Percentiles rank a stretch among this genome's conserved stretches.
Evolutionary conservation across 306 rosid genomes (phyloP).

Genomic region (Morella rubra): DNA sequence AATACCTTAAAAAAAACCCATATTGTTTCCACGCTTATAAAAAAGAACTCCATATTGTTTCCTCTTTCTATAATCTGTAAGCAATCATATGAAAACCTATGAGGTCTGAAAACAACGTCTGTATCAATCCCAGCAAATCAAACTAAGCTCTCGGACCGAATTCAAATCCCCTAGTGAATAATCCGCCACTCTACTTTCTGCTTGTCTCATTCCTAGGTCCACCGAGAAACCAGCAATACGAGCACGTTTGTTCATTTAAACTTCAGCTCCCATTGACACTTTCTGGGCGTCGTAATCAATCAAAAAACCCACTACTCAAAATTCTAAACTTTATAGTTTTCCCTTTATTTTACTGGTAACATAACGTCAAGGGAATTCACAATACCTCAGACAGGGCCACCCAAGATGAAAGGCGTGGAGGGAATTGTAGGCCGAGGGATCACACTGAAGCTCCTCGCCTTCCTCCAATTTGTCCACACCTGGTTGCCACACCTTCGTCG

Average conservation of each 20-base stretch:
- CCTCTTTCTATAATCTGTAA: background rate
- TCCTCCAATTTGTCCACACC: conserved; percentile 95
- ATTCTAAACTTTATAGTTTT: background rate
- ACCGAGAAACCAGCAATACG: background rate
- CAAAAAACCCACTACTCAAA: conserved; percentile 2
- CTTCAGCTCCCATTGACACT: background rate
- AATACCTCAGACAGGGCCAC: conserved; percentile 91
- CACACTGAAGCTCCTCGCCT: conserved; percentile 97
- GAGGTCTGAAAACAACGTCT: background rate
- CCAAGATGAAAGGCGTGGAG: conserved; percentile 88
- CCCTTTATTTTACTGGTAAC: background rate
- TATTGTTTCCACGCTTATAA: too few species aligned
- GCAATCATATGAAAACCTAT: background rate
- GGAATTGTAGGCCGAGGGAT: conserved; percentile 84
- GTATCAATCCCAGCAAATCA: background rate
- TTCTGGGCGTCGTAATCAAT: background rate
- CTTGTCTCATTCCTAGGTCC: background rate
- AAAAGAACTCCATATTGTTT: background rate
- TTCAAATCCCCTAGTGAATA: background rate
- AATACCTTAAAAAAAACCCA: too few species aligned
- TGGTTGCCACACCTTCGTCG: conserved; percentile 88
- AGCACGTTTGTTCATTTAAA: background rate
- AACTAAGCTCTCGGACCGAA: background rate
- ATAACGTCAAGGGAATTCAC: background rate
- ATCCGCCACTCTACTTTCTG: background rate